Conservation (phyloP, 441 rosid species). For the Mallotus japonicus region DNA sequence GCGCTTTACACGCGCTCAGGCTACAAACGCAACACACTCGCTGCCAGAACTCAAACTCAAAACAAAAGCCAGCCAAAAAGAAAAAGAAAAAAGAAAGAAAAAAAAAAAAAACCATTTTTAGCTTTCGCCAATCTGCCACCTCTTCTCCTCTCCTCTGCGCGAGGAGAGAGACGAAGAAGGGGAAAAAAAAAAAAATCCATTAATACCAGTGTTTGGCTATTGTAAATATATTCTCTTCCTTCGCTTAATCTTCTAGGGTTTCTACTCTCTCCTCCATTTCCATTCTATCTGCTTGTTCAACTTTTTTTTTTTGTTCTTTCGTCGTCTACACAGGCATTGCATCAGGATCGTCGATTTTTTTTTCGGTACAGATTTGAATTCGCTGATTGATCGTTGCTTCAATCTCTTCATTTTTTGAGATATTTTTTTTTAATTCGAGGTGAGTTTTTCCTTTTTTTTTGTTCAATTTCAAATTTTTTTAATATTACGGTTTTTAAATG, state of each 20-base stretch:
- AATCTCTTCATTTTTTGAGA: no score
- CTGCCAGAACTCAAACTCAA: no score
- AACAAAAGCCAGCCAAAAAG: no score
- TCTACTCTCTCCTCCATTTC: constrained; percentile 12
- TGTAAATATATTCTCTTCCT: neutral
- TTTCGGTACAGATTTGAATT: constrained; percentile 13
- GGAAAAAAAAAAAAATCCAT: neutral
- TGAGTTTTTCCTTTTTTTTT: neutral
- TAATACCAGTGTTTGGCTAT: neutral
- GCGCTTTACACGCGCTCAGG: no score
- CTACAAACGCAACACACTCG: no score
- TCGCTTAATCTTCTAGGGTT: constrained; percentile 16
- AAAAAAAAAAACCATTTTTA: constrained; percentile 15
- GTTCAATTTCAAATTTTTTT: neutral
- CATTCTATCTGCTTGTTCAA: neutral
- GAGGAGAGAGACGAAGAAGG: constrained; percentile 27
- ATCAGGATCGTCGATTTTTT: constrained; percentile 13
- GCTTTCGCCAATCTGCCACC: constrained; percentile 22
- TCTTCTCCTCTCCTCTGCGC: constrained; percentile 19
- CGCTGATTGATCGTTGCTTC: no score
- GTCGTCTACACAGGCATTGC: constrained; percentile 18
- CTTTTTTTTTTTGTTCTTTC: neutral
- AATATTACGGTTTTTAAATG: neutral
- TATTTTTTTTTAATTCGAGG: constrained; percentile 14
- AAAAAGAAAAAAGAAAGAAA: no score